Percentiles rank a stretch among this genome's conserved stretches.
phyloP scores from a whole-genome alignment of 1,284 basidiomycete species.

The Ustilago sp. region DNA sequence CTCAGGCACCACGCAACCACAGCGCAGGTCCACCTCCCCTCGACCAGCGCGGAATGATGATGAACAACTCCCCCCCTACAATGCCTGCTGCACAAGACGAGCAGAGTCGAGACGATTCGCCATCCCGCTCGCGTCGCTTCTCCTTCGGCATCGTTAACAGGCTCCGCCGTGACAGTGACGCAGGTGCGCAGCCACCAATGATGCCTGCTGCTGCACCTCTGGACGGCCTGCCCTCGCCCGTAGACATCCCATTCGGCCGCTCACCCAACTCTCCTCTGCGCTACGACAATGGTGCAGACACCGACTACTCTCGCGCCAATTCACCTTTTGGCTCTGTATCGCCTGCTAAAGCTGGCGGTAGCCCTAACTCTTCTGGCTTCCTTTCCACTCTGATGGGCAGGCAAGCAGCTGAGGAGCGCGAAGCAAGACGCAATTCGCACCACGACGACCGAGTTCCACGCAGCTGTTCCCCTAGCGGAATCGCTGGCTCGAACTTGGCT shows the following conservation, averaged over 20 bases:
- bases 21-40: conserved; percentile 8
- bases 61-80: conserved; percentile 20
- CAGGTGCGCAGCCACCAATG: conserved; percentile 8
- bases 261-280: conserved; percentile 31
- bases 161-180: conserved; percentile 23
- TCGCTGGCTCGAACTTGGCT: conserved; percentile 33
- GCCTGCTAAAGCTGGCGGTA: conserved; percentile 24
- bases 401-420: conserved; percentile 9
- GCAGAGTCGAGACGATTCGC: conserved; percentile 22
- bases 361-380: conserved; percentile 44
- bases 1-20: conserved; percentile 14
- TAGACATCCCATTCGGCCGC: conserved; percentile 49
- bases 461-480: conserved; percentile 24
- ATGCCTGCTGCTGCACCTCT: conserved; percentile 32
- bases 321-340: conserved; percentile 56
- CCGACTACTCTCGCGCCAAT: conserved; percentile 45
- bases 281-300: conserved; percentile 26
- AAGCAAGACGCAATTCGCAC: conserved; percentile 12
- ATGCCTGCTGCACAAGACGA: conserved; percentile 15
- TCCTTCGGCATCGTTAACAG: conserved; percentile 32
- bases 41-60: conserved; percentile 12
- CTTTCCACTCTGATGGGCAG: conserved; percentile 28
- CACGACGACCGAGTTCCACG: conserved; percentile 16
- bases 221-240: conserved; percentile 49
- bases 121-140: conserved; percentile 33